phyloP scores from a whole-genome alignment of 1,139 yeast species.

The Wickerhamomyces sp. region DNA sequence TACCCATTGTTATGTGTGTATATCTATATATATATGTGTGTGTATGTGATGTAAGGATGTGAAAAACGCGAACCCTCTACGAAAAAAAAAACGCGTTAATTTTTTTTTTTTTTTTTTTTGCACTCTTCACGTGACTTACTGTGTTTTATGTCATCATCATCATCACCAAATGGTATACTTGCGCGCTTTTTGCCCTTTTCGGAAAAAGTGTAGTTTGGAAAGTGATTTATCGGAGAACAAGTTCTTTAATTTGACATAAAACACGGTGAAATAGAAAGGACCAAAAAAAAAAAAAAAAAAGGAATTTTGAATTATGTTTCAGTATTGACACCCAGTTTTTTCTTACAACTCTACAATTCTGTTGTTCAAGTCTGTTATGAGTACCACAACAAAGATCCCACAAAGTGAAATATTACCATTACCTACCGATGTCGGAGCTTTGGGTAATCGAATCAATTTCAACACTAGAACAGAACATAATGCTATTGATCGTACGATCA shows the following conservation, averaged over 20 bases:
- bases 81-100: background rate
- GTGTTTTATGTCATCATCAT: no score
- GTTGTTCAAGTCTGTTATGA: no score
- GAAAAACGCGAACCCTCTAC: no score
- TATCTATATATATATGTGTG: background rate
- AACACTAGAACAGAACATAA: constrained; percentile 66
- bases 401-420: constrained; percentile 65
- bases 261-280: background rate
- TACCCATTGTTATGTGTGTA: no score
- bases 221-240: constrained; percentile 1
- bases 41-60: no score
- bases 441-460: constrained; percentile 72
- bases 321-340: no score
- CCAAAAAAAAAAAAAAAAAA: no score
- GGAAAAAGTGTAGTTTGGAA: background rate
- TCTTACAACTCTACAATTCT: no score
- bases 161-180: no score
- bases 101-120: no score
- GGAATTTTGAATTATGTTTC: no score
- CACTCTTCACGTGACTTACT: no score
- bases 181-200: background rate
- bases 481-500: constrained; percentile 63
- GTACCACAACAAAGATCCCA: constrained; percentile 30
- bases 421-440: constrained; percentile 71
- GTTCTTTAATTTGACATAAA: background rate